Evolutionary conservation across 139 green algal genomes (phyloP).

Genomic region (Chlorella sp.): DNA sequence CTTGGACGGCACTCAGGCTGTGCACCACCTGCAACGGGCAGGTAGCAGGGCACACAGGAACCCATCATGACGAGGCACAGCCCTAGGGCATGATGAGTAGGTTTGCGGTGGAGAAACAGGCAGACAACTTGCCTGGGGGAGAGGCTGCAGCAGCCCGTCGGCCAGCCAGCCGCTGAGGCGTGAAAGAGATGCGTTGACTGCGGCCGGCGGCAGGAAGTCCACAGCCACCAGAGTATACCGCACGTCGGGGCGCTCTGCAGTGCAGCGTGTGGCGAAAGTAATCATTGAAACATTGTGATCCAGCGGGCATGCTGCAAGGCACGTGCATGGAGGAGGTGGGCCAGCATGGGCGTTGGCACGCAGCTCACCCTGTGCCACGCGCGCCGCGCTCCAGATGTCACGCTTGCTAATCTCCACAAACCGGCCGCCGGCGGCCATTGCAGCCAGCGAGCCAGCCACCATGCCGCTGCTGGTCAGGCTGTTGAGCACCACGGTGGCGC

Average conservation of each 20-base stretch:
- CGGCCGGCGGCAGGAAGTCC: conserved; percentile 81
- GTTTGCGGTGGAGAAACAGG: too few species aligned
- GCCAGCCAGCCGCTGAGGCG: conserved; percentile 54
- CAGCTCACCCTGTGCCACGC: conserved; percentile 58
- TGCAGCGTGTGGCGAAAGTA: too few species aligned
- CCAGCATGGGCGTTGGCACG: too few species aligned
- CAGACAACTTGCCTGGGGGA: conserved; percentile 43
- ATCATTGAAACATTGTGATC: too few species aligned
- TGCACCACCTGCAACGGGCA: conserved; percentile 33
- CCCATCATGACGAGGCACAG: too few species aligned
- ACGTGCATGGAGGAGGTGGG: not conserved
- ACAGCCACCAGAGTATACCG: conserved; percentile 81
- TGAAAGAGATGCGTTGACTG: conserved; percentile 53
- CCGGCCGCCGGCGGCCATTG: conserved; percentile 48
- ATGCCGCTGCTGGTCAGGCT: conserved; percentile 84
- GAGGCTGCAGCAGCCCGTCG: conserved; percentile 51
- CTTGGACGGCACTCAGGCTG: conserved; percentile 53
- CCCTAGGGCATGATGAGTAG: too few species aligned
- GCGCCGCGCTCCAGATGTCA: conserved; percentile 81
- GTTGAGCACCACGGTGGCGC: conserved; percentile 80
- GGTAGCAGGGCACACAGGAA: too few species aligned
- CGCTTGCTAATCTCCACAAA: conserved; percentile 93
- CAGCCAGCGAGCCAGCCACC: conserved; percentile 55
- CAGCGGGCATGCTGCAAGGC: too few species aligned
- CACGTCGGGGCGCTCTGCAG: conserved; percentile 82